These are phyloP conservation scores for Leptoxyphium fumago DNA, from an alignment of 2,329 filamentous ascomycete genomes.

Conservation along the genomic window DNA sequence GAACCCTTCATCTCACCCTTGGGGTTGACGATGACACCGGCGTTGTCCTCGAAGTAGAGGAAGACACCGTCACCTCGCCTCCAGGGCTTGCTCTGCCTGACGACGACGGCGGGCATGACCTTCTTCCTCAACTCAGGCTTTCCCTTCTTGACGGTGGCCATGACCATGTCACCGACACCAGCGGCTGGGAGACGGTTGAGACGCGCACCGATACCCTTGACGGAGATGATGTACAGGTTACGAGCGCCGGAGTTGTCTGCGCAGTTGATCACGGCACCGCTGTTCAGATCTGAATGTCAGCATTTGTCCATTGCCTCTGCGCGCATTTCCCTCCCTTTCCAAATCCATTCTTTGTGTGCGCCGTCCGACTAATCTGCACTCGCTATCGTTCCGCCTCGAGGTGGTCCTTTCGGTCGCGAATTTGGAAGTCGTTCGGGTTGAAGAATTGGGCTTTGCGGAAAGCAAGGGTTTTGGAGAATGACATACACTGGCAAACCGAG, in stretches of 20 bases:
- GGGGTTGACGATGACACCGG: slow-evolving; percentile 99
- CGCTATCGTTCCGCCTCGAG: too few species aligned
- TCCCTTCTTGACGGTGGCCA: slow-evolving; percentile 99
- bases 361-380: too few species aligned
- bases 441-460: too few species aligned
- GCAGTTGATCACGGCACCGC: slow-evolving; percentile 99
- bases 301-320: background rate
- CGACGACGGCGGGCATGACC: slow-evolving; percentile 99
- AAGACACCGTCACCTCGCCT: slow-evolving; percentile 96
- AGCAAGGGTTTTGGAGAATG: slow-evolving; percentile 7
- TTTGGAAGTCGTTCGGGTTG: too few species aligned
- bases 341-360: background rate
- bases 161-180: slow-evolving; percentile 99
- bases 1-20: slow-evolving; percentile 99
- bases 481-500: slow-evolving; percentile 99
- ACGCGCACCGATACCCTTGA: slow-evolving; percentile 95
- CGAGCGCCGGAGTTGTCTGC: slow-evolving; percentile 95
- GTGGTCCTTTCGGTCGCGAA: too few species aligned
- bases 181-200: slow-evolving; percentile 94
- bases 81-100: slow-evolving; percentile 98
- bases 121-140: slow-evolving; percentile 99
- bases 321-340: background rate
- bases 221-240: slow-evolving; percentile 99
- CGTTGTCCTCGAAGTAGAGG: slow-evolving; percentile 99
- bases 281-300: slow-evolving; percentile 28